A percentile compares a stretch with the other conserved stretches of the same genome.
Conservation (phyloP, 1,139 yeast genomes). For the Yamadazyma trypodendri region DNA sequence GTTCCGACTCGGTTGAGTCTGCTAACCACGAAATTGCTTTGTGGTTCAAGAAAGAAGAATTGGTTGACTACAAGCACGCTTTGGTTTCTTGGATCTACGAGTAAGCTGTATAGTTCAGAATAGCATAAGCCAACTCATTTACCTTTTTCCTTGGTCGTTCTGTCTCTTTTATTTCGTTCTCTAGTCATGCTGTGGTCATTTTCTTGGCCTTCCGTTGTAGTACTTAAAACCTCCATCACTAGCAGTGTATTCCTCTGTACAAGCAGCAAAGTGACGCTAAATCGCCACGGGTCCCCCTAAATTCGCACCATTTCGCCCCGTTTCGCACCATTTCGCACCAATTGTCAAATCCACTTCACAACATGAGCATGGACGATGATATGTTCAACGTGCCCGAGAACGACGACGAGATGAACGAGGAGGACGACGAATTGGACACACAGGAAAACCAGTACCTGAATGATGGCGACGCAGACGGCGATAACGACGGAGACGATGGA, state of each 20-base stretch:
- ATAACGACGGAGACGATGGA: conserved; percentile 18
- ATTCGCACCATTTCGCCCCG: too few species aligned
- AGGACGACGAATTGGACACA: conserved; percentile 21
- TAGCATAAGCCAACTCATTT: too few species aligned
- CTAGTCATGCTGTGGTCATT: not conserved
- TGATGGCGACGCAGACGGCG: conserved; percentile 21
- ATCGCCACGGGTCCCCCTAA: too few species aligned
- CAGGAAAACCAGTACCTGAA: conserved; percentile 13
- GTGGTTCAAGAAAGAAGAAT: conserved; percentile 99
- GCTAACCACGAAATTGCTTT: conserved; percentile 94
- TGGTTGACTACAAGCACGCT: conserved; percentile 88
- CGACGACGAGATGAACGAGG: conserved; percentile 23
- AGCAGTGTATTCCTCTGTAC: too few species aligned
- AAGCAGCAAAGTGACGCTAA: too few species aligned
- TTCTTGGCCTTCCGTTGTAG: too few species aligned
- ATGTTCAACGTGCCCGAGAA: conserved; percentile 21
- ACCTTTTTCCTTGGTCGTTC: not conserved
- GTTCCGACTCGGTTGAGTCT: conserved; percentile 98
- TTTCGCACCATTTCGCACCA: too few species aligned
- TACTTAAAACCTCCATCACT: not conserved
- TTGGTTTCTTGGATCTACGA: conserved; percentile 91
- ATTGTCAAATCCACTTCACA: too few species aligned
- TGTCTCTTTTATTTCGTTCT: too few species aligned
- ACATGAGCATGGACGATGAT: conserved; percentile 20
- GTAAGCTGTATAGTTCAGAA: conserved; percentile 42